These are phyloP conservation scores for Pulveroboletus sp. DNA, from an alignment of 768 basidiomycete species.

Conservation along the genomic window DNA sequence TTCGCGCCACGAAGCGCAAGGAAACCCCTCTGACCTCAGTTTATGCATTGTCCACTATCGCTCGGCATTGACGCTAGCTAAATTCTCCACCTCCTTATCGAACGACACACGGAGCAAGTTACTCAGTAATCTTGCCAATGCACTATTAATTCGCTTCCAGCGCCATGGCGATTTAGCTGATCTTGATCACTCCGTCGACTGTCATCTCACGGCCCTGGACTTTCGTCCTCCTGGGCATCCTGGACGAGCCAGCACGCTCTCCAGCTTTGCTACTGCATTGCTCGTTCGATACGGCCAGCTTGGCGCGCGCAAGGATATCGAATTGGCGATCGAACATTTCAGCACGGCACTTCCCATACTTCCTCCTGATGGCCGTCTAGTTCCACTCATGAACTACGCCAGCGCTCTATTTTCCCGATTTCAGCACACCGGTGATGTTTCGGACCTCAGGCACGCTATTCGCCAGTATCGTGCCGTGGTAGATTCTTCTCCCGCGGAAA, in stretches of 20 bases:
- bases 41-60: constrained; percentile 25
- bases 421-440: constrained; percentile 14
- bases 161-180: constrained; percentile 23
- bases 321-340: constrained; percentile 27
- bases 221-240: constrained; percentile 26
- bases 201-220: constrained; percentile 23
- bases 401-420: constrained; percentile 28
- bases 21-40: constrained; percentile 21
- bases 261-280: constrained; percentile 28
- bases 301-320: constrained; percentile 22
- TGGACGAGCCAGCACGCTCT: constrained; percentile 20
- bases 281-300: constrained; percentile 25
- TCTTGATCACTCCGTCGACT: constrained; percentile 26
- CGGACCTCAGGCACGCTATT: constrained; percentile 23
- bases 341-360: constrained; percentile 18
- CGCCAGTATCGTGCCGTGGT: constrained; percentile 20
- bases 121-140: constrained; percentile 26
- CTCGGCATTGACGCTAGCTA: constrained; percentile 23
- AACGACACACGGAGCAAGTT: constrained; percentile 22
- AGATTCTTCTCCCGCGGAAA: constrained; percentile 15
- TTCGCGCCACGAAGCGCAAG: constrained; percentile 19
- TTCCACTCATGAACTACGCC: constrained; percentile 27
- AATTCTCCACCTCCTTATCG: constrained; percentile 12
- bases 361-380: constrained; percentile 16
- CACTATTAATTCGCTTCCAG: constrained; percentile 25